Evolutionary conservation across 2,329 filamentous ascomycete genomes (phyloP).

Genomic region (Penicillium occitanis): DNA sequence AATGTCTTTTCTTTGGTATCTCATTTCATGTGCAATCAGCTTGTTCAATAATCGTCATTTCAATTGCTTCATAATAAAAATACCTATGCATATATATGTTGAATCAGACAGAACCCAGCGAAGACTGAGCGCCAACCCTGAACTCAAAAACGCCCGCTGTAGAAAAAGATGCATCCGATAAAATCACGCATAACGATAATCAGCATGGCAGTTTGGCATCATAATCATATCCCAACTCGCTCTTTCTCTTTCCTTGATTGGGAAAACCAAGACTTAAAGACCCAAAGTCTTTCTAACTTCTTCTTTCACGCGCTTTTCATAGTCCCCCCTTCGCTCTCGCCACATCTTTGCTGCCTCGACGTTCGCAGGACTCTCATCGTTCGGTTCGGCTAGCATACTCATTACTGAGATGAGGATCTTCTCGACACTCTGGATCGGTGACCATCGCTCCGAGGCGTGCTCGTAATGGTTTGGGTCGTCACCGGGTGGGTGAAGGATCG

Average conservation of each 20-base stretch:
- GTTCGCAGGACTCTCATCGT: slow-evolving; percentile 95
- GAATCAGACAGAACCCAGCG: not conserved
- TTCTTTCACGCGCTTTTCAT: slow-evolving; percentile 80
- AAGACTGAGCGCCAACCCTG: not conserved
- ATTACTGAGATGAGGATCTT: slow-evolving; percentile 97
- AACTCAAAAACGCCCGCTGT: slow-evolving; percentile 11
- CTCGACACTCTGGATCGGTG: slow-evolving; percentile 93
- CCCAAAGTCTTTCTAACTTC: slow-evolving; percentile 79
- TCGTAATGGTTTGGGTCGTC: slow-evolving; percentile 99
- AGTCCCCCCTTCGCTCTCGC: slow-evolving; percentile 78
- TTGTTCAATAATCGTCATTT: not conserved
- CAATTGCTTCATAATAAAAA: not conserved
- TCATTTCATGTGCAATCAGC: not conserved
- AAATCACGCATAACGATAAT: slow-evolving; percentile 9
- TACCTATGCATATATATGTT: slow-evolving; percentile 1
- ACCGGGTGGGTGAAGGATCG: slow-evolving; percentile 93
- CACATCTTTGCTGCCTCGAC: slow-evolving; percentile 97
- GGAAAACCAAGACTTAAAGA: slow-evolving; percentile 52
- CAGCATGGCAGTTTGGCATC: slow-evolving; percentile 3
- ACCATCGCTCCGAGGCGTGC: slow-evolving; percentile 92
- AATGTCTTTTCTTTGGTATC: no score
- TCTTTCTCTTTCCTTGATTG: not conserved
- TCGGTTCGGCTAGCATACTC: slow-evolving; percentile 97
- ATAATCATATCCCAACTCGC: slow-evolving; percentile 4
- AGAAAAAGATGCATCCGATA: slow-evolving; percentile 1